Evolutionary conservation across 495 filamentous ascomycete genomes (phyloP).

Genomic region (Lasiosphaeris hirsuta): DNA sequence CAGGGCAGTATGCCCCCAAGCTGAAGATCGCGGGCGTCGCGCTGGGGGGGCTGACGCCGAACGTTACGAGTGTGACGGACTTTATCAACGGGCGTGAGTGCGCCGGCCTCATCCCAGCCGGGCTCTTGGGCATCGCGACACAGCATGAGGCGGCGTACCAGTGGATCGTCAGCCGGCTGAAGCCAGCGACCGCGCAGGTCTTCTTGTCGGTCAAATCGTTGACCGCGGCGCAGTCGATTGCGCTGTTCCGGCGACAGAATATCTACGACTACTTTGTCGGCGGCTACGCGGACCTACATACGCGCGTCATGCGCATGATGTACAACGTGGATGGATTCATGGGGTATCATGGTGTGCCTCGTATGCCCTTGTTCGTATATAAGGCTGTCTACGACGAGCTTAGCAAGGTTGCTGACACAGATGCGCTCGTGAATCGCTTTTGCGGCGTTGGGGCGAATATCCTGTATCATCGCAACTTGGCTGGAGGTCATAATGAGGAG

Average conservation of each 20-base stretch:
- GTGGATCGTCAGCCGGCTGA: slow-evolving; percentile 21
- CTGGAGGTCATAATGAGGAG: slow-evolving; percentile 32
- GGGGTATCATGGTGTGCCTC: slow-evolving; percentile 43
- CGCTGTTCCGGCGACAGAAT: slow-evolving; percentile 27
- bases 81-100: slow-evolving; percentile 16
- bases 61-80: slow-evolving; percentile 27
- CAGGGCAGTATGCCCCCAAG: slow-evolving; percentile 53
- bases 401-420: slow-evolving; percentile 39
- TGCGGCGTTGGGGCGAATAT: slow-evolving; percentile 36
- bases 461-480: slow-evolving; percentile 37
- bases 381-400: slow-evolving; percentile 50
- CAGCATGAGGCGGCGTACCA: slow-evolving; percentile 20
- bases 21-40: slow-evolving; percentile 49
- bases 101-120: slow-evolving; percentile 17
- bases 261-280: slow-evolving; percentile 40
- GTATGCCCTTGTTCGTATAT: slow-evolving; percentile 48
- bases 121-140: slow-evolving; percentile 17
- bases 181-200: slow-evolving; percentile 15
- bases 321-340: slow-evolving; percentile 31
- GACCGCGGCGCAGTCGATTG: slow-evolving; percentile 16
- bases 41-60: slow-evolving; percentile 43
- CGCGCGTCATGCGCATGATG: slow-evolving; percentile 22
- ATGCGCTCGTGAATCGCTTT: slow-evolving; percentile 39
- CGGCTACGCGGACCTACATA: slow-evolving; percentile 27
- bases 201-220: slow-evolving; percentile 30